These are phyloP conservation scores for Goffeauzyma gilvescens DNA, from an alignment of 768 basidiomycete species.

Conservation along the genomic window DNA sequence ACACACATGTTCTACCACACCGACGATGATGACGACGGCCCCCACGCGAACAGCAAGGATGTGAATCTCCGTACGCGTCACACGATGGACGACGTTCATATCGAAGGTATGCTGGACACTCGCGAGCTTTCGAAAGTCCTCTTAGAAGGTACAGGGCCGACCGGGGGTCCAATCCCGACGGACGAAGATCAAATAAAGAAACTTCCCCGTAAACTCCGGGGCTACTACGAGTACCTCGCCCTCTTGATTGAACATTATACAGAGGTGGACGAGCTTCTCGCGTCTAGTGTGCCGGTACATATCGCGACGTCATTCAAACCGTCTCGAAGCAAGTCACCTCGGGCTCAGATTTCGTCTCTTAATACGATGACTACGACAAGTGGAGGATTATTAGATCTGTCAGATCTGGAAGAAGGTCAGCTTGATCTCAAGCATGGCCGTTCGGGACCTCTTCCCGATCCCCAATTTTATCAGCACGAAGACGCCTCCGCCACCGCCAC, in stretches of 20 bases:
- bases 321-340: not conserved
- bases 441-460: not conserved
- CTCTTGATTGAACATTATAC: constrained; percentile 18
- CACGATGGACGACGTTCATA: too few species aligned
- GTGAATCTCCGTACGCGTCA: too few species aligned
- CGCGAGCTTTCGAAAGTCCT: too few species aligned
- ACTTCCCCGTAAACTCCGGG: constrained; percentile 16
- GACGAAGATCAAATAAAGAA: constrained; percentile 22
- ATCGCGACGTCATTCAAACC: constrained; percentile 23
- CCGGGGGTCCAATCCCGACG: too few species aligned
- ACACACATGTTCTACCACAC: too few species aligned
- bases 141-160: too few species aligned
- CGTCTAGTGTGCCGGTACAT: constrained; percentile 20
- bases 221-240: constrained; percentile 25
- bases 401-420: not conserved
- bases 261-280: constrained; percentile 25
- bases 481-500: too few species aligned
- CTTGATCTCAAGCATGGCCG: not conserved
- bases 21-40: too few species aligned
- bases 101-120: too few species aligned
- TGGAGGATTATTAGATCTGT: constrained; percentile 17
- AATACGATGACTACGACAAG: not conserved
- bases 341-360: not conserved
- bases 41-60: too few species aligned
- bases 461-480: not conserved